Evolutionary conservation across 2,329 filamentous ascomycete species (phyloP).

Genomic region (Alternaria solani): DNA sequence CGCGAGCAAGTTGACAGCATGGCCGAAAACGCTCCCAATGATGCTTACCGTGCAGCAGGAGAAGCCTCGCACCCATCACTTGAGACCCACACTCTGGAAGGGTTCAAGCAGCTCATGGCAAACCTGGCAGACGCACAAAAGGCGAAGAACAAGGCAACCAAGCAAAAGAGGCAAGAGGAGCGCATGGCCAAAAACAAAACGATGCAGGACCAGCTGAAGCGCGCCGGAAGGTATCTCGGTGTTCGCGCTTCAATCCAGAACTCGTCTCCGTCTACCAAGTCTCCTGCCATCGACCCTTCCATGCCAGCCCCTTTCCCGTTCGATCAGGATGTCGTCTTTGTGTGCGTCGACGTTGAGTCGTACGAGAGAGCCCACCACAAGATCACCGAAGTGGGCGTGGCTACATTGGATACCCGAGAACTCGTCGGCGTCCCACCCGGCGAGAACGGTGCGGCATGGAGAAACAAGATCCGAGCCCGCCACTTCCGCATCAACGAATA

Average conservation of each 20-base stretch:
- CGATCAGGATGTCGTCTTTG: slow-evolving; percentile 67
- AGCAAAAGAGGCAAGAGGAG: slow-evolving; percentile 60
- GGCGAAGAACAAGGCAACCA: slow-evolving; percentile 58
- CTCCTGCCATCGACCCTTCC: slow-evolving; percentile 29
- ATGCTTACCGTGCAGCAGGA: slow-evolving; percentile 19
- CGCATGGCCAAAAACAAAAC: slow-evolving; percentile 60
- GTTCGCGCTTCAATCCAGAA: slow-evolving; percentile 57
- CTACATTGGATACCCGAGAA: slow-evolving; percentile 76
- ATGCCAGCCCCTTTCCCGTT: slow-evolving; percentile 44
- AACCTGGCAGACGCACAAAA: slow-evolving; percentile 60
- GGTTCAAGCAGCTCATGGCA: slow-evolving; percentile 65
- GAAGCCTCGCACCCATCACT: slow-evolving; percentile 35
- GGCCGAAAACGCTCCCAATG: slow-evolving; percentile 30
- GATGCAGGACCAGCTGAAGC: slow-evolving; percentile 66
- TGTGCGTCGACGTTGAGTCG: slow-evolving; percentile 84
- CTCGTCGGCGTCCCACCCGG: slow-evolving; percentile 67
- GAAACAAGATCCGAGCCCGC: slow-evolving; percentile 68
- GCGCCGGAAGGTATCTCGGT: slow-evolving; percentile 75
- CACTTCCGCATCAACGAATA: slow-evolving; percentile 83
- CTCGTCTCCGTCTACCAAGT: background rate
- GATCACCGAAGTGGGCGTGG: slow-evolving; percentile 87
- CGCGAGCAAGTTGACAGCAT: slow-evolving; percentile 55
- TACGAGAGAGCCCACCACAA: slow-evolving; percentile 71
- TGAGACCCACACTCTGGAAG: slow-evolving; percentile 52
- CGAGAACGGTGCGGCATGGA: slow-evolving; percentile 70